Evolutionary conservation across 2,329 filamentous ascomycete genomes (phyloP).

Genomic region (Penicillium crustosum): DNA sequence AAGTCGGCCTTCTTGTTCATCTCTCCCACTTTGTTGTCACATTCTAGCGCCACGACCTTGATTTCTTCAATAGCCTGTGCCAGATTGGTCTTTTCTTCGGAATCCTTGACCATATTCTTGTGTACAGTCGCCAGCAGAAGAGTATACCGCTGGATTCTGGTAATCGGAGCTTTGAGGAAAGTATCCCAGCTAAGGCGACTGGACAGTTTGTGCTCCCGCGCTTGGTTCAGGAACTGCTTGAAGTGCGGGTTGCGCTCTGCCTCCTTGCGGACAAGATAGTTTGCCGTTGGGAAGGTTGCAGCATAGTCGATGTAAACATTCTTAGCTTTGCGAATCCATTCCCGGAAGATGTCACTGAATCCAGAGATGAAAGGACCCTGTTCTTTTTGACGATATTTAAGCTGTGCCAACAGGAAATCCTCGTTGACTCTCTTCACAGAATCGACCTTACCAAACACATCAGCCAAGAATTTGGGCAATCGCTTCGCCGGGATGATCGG

Average conservation of each 20-base stretch:
- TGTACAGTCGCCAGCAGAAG: slow-evolving; percentile 79
- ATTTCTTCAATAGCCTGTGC: slow-evolving; percentile 86
- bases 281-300: slow-evolving; percentile 78
- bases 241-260: slow-evolving; percentile 82
- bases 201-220: slow-evolving; percentile 73
- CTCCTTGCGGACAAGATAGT: slow-evolving; percentile 80
- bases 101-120: slow-evolving; percentile 78
- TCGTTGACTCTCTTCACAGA: slow-evolving; percentile 88
- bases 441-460: slow-evolving; percentile 90
- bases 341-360: slow-evolving; percentile 94
- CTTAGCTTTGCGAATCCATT: slow-evolving; percentile 96
- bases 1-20: slow-evolving; percentile 88
- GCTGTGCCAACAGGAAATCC: slow-evolving; percentile 83
- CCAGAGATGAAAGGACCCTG: slow-evolving; percentile 92
- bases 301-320: slow-evolving; percentile 90
- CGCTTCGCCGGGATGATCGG: slow-evolving; percentile 77
- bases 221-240: slow-evolving; percentile 78
- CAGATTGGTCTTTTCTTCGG: slow-evolving; percentile 85
- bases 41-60: slow-evolving; percentile 82
- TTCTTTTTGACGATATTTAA: slow-evolving; percentile 95
- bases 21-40: slow-evolving; percentile 87
- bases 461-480: slow-evolving; percentile 73
- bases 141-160: slow-evolving; percentile 84
- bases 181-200: slow-evolving; percentile 89
- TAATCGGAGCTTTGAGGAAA: slow-evolving; percentile 90